Evolutionary conservation across 176 grass and related monocot species (phyloP).

Genomic region (Cymbopogon citratus): DNA sequence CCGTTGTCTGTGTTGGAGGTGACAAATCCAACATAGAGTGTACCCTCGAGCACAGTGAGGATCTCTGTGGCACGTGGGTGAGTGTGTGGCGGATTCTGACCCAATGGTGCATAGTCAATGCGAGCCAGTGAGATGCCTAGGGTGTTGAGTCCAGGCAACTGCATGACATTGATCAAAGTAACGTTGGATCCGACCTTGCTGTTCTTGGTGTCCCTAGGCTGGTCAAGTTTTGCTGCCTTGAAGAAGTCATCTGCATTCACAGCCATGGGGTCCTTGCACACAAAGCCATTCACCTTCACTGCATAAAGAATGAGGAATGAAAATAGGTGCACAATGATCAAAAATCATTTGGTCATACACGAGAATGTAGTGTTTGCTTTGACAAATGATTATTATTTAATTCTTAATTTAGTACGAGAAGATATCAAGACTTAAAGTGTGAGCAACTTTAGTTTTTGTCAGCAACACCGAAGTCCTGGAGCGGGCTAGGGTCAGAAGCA

Average conservation of each 20-base stretch:
- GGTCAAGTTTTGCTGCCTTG: too few relatives aligned
- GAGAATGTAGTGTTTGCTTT: too few relatives aligned
- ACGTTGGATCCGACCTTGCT: neutral
- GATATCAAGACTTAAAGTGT: too few relatives aligned
- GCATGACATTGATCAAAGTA: slow-evolving; percentile 6
- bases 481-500: slow-evolving; percentile 20
- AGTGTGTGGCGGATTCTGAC: slow-evolving; percentile 17
- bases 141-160: slow-evolving; percentile 11
- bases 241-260: too few relatives aligned
- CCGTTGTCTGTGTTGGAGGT: slow-evolving; percentile 23
- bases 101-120: slow-evolving; percentile 1
- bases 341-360: too few relatives aligned
- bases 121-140: neutral
- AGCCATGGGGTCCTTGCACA: too few relatives aligned
- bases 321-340: neutral
- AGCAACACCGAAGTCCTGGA: slow-evolving; percentile 11
- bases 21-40: slow-evolving; percentile 39
- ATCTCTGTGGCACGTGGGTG: slow-evolving; percentile 38
- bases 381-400: neutral
- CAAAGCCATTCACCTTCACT: neutral
- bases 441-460: slow-evolving; percentile 5
- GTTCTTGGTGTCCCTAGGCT: too few relatives aligned
- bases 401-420: too few relatives aligned
- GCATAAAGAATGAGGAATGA: too few relatives aligned
- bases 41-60: slow-evolving; percentile 16